Evolutionary conservation across 2,329 filamentous ascomycete species (phyloP).

Genomic region (Fusarium caatingaense): DNA sequence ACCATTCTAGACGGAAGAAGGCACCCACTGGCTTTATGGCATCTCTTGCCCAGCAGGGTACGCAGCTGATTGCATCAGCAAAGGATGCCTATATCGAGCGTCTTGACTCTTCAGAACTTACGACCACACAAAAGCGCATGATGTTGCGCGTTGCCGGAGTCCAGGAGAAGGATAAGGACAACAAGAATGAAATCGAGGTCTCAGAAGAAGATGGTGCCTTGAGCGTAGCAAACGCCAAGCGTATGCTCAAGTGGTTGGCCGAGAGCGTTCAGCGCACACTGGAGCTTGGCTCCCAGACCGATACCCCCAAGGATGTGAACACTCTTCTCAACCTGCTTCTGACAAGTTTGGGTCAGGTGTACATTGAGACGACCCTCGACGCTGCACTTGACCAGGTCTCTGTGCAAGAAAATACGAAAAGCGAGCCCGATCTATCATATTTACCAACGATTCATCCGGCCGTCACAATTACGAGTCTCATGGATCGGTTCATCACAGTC

Average conservation of each 20-base stretch:
- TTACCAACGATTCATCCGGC: conserved; percentile 82
- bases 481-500: conserved; percentile 90
- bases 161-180: conserved; percentile 76
- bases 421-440: conserved; percentile 88
- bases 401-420: conserved; percentile 81
- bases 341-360: conserved; percentile 87
- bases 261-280: conserved; percentile 92
- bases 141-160: conserved; percentile 90
- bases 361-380: conserved; percentile 74
- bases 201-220: conserved; percentile 89
- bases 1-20: conserved; percentile 89
- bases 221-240: conserved; percentile 88
- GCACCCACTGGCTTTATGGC: conserved; percentile 92
- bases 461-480: conserved; percentile 90
- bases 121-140: conserved; percentile 88
- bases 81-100: conserved; percentile 92
- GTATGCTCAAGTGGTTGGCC: conserved; percentile 97
- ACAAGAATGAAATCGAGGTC: conserved; percentile 89
- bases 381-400: conserved; percentile 79
- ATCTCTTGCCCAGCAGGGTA: conserved; percentile 88
- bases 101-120: conserved; percentile 88
- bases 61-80: conserved; percentile 86
- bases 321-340: conserved; percentile 86
- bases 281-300: conserved; percentile 86
- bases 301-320: conserved; percentile 94